Evolutionary conservation across 1,139 yeast species (phyloP).

Genomic region (Candida sanyaensis): DNA sequence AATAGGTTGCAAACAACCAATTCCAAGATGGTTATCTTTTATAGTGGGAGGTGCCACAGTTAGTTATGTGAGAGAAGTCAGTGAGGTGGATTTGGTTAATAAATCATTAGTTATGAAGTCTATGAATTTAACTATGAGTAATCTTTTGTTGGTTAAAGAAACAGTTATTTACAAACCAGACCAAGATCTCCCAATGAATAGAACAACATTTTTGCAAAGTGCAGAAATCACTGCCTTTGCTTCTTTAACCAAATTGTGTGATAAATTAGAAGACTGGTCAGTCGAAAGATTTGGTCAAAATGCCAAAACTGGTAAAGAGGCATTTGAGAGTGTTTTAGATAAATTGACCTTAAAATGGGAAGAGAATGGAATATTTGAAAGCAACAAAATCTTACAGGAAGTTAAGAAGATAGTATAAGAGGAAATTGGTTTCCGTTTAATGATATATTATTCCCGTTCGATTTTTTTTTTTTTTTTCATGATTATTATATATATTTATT

Average conservation of each 20-base stretch:
- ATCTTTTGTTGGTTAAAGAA: conserved; percentile 78
- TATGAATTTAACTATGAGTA: conserved; percentile 82
- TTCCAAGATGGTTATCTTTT: conserved; percentile 78
- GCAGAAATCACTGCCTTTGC: conserved; percentile 92
- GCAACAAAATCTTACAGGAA: conserved; percentile 30
- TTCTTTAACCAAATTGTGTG: conserved; percentile 66
- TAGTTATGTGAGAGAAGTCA: conserved; percentile 86
- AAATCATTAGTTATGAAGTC: conserved; percentile 77
- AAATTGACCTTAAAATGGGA: conserved; percentile 55
- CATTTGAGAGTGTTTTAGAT: conserved; percentile 78
- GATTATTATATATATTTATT: neutral
- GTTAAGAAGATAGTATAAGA: conserved; percentile 26
- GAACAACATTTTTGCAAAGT: conserved; percentile 72
- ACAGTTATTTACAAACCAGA: conserved; percentile 81
- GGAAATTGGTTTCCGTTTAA: neutral
- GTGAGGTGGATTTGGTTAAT: conserved; percentile 71
- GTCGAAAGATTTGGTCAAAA: conserved; percentile 86
- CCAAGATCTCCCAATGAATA: conserved; percentile 41
- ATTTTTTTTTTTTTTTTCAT: neutral
- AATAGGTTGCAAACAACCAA: conserved; percentile 85
- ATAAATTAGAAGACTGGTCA: conserved; percentile 89
- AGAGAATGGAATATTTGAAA: conserved; percentile 42
- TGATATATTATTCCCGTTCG: neutral
- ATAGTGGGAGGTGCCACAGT: conserved; percentile 74
- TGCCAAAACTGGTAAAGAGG: conserved; percentile 76